phyloP scores from a whole-genome alignment of 2,329 filamentous ascomycete genomes.

The Acephala macrosclerotiorum region DNA sequence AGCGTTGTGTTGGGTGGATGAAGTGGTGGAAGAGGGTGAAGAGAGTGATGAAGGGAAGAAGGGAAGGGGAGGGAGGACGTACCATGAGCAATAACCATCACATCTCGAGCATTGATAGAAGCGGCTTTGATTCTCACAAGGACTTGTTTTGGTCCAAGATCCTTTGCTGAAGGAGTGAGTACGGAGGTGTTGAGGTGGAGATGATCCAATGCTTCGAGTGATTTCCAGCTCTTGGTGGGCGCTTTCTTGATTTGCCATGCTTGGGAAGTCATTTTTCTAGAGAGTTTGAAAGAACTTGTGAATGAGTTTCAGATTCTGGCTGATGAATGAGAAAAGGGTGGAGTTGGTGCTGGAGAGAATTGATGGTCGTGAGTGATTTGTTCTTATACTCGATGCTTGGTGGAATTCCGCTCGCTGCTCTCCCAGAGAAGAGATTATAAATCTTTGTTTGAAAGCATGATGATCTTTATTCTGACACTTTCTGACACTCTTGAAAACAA shows the following conservation, averaged over 20 bases:
- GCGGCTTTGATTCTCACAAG: slow-evolving; percentile 7
- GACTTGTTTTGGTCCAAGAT: slow-evolving; percentile 1
- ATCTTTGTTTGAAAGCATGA: not conserved
- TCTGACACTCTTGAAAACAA: not conserved
- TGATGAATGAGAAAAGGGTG: too few relatives aligned
- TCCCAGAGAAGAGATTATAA: not conserved
- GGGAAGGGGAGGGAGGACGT: not conserved
- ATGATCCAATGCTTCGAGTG: slow-evolving; percentile 6
- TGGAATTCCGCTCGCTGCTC: too few relatives aligned
- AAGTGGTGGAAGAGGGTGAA: too few relatives aligned
- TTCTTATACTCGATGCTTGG: not conserved
- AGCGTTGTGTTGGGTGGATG: not conserved
- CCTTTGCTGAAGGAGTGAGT: not conserved
- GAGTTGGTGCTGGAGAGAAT: too few relatives aligned
- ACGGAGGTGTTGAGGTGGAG: slow-evolving; percentile 8
- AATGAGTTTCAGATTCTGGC: not conserved
- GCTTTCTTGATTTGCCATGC: slow-evolving; percentile 11
- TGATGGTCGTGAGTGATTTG: not conserved
- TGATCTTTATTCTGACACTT: not conserved
- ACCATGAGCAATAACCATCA: slow-evolving; percentile 20
- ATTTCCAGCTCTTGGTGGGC: slow-evolving; percentile 5
- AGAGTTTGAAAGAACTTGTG: not conserved
- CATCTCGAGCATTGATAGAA: slow-evolving; percentile 13
- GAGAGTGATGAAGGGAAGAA: too few relatives aligned
- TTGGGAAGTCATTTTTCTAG: not conserved